These are phyloP conservation scores for Graphium sp. DNA, from an alignment of 2,329 filamentous ascomycete species.

Conservation along the genomic window DNA sequence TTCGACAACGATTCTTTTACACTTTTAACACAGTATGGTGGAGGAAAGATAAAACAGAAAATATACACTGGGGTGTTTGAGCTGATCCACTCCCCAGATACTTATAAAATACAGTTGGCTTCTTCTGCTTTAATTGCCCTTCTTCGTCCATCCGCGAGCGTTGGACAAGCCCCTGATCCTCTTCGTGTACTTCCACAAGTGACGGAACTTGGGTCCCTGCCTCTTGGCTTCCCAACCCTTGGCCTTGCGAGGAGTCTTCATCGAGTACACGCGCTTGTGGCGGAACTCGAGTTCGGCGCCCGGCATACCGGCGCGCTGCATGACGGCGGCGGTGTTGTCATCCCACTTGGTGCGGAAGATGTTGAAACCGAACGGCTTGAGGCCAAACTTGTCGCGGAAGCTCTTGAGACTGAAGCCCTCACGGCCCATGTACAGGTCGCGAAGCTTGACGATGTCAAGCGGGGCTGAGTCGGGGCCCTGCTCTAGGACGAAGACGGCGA, in stretches of 20 bases:
- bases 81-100: no score
- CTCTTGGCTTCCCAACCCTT: constrained; percentile 52
- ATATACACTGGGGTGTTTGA: no score
- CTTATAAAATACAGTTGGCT: no score
- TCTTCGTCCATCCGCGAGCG: constrained; percentile 22
- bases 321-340: constrained; percentile 70
- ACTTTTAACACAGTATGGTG: neutral
- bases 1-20: no score
- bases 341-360: constrained; percentile 88
- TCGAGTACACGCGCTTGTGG: constrained; percentile 55
- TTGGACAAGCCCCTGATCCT: constrained; percentile 31
- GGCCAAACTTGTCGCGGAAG: constrained; percentile 51
- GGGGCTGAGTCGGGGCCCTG: constrained; percentile 43
- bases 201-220: constrained; percentile 46
- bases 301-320: constrained; percentile 59
- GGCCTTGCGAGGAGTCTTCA: constrained; percentile 43
- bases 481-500: constrained; percentile 70
- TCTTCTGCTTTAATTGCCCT: constrained; percentile 10
- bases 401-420: constrained; percentile 61
- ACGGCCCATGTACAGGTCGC: constrained; percentile 31
- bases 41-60: neutral
- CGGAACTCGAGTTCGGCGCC: constrained; percentile 76
- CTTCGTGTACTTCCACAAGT: constrained; percentile 49
- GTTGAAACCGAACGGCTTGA: constrained; percentile 64
- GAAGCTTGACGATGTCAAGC: constrained; percentile 41